Evolutionary conservation across 1,139 yeast species (phyloP).

Genomic region (Candida pseudocylindracea): DNA sequence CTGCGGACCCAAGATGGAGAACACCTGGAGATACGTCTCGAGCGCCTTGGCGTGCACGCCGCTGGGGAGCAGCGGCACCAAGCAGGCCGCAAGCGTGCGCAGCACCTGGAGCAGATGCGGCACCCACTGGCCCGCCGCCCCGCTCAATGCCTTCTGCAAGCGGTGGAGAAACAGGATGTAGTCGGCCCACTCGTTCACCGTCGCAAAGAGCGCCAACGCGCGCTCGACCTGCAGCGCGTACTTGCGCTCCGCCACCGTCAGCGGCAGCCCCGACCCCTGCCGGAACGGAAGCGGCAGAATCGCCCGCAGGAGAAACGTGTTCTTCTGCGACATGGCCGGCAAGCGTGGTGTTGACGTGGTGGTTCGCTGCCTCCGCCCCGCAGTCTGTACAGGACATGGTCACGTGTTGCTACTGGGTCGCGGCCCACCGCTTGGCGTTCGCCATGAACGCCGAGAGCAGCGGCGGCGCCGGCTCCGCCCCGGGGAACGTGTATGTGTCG

Average conservation of each 20-base stretch:
- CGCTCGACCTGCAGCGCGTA: conserved; percentile 46
- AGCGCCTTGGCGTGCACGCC: conserved; percentile 88
- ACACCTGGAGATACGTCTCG: conserved; percentile 51
- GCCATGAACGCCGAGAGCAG: too few species aligned
- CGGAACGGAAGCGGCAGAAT: too few species aligned
- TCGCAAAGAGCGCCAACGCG: conserved; percentile 57
- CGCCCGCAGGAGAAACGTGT: too few species aligned
- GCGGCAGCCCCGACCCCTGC: neutral
- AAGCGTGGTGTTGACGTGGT: too few species aligned
- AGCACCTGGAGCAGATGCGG: conserved; percentile 19
- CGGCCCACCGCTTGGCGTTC: too few species aligned
- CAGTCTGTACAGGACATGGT: too few species aligned
- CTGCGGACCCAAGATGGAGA: conserved; percentile 32
- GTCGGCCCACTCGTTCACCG: conserved; percentile 97
- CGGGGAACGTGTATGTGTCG: too few species aligned
- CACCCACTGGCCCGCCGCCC: conserved; percentile 13
- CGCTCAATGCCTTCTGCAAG: conserved; percentile 42
- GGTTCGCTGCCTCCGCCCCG: too few species aligned
- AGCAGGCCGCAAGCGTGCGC: conserved; percentile 34
- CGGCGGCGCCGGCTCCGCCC: too few species aligned
- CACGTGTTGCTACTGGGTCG: too few species aligned
- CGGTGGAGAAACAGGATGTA: conserved; percentile 74
- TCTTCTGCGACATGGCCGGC: too few species aligned
- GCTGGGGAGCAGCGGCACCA: conserved; percentile 65
- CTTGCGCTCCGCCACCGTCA: conserved; percentile 26